phyloP scores from a whole-genome alignment of 306 rosid species.

The Pterocarpus macrocarpus region DNA sequence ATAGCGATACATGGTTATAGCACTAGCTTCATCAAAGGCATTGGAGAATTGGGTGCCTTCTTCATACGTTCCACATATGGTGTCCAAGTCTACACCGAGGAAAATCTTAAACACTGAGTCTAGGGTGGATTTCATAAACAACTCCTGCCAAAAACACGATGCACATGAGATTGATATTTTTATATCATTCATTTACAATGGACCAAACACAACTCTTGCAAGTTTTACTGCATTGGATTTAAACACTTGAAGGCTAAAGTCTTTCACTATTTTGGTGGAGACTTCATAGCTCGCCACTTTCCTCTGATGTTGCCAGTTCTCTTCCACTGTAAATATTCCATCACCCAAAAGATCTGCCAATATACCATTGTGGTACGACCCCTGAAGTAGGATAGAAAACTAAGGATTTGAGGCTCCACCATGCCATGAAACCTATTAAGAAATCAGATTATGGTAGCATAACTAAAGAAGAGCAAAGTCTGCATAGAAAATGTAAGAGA shows the following conservation, averaged over 20 bases:
- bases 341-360: slow-evolving; percentile 87
- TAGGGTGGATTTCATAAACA: slow-evolving; percentile 67
- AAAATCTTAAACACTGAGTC: slow-evolving; percentile 81
- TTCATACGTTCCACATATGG: slow-evolving; percentile 80
- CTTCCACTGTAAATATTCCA: slow-evolving; percentile 84
- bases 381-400: slow-evolving; percentile 53
- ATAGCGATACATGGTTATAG: slow-evolving; percentile 61
- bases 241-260: slow-evolving; percentile 68
- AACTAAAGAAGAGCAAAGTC: background rate
- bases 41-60: slow-evolving; percentile 68
- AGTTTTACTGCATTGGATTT: slow-evolving; percentile 69
- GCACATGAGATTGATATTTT: background rate
- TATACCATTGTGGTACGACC: slow-evolving; percentile 61
- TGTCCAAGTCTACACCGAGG: slow-evolving; percentile 77
- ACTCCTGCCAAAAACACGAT: slow-evolving; percentile 56
- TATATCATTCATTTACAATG: background rate
- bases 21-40: slow-evolving; percentile 77
- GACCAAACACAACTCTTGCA: slow-evolving; percentile 44
- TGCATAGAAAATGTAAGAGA: background rate
- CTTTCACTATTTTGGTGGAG: slow-evolving; percentile 71
- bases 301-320: slow-evolving; percentile 87
- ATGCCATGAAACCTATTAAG: background rate
- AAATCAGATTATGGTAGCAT: background rate
- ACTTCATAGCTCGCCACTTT: slow-evolving; percentile 76
- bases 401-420: slow-evolving; percentile 13